phyloP scores from a whole-genome alignment of 2,329 filamentous ascomycete species.

The Phialophora chinensis region DNA sequence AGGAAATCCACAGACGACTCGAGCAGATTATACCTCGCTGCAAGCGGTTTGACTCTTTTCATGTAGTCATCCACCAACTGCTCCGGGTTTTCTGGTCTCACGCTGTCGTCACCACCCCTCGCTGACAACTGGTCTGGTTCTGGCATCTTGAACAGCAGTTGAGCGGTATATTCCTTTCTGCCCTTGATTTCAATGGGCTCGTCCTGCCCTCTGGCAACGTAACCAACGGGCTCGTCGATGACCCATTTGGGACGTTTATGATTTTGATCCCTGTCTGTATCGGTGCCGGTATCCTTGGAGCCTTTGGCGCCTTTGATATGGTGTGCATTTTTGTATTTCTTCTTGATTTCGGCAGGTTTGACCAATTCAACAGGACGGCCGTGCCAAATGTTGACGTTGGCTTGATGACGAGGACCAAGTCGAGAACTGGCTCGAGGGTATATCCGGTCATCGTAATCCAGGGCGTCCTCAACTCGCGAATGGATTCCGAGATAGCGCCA shows the following conservation, averaged over 20 bases:
- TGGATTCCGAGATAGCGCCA: conserved; percentile 96
- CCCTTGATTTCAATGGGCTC: conserved; percentile 64
- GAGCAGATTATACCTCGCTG: conserved; percentile 71
- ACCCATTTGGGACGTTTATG: conserved; percentile 91
- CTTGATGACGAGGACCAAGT: conserved; percentile 88
- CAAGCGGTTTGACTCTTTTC: conserved; percentile 68
- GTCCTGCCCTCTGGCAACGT: conserved; percentile 83
- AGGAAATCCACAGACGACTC: conserved; percentile 83
- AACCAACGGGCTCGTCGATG: conserved; percentile 87
- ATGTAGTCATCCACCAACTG: conserved; percentile 78
- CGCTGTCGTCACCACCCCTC: conserved; percentile 51
- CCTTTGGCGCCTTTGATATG: conserved; percentile 78
- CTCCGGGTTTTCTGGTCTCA: conserved; percentile 50
- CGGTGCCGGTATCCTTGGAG: conserved; percentile 80
- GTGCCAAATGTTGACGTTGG: conserved; percentile 81
- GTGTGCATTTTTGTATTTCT: conserved; percentile 66
- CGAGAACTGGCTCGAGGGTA: conserved; percentile 95
- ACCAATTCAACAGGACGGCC: conserved; percentile 88
- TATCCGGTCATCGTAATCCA: conserved; percentile 97
- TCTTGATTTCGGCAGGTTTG: conserved; percentile 85
- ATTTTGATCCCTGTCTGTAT: conserved; percentile 78
- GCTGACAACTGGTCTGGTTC: conserved; percentile 55
- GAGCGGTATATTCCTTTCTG: conserved; percentile 76
- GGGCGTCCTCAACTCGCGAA: conserved; percentile 89
- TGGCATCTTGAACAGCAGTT: conserved; percentile 79